phyloP scores from a whole-genome alignment of 768 basidiomycete species.

The Phlebiopsis gigantea region DNA sequence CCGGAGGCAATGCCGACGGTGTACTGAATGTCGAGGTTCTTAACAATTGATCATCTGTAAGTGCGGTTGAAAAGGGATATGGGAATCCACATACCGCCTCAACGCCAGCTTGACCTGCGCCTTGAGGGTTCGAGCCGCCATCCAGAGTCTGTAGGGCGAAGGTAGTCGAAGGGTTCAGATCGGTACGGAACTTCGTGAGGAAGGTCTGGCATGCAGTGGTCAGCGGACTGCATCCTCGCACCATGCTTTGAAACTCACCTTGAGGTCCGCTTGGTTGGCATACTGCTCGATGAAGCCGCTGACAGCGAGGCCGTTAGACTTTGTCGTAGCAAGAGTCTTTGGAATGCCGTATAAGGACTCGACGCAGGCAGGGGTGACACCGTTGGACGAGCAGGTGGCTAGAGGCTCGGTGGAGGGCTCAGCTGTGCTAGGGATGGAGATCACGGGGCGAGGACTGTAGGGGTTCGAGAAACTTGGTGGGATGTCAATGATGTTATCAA shows the following conservation, averaged over 20 bases:
- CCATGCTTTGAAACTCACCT: constrained; percentile 32
- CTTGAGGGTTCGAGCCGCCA: constrained; percentile 48
- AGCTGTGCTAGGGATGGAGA: constrained; percentile 18
- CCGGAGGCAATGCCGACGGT: constrained; percentile 35
- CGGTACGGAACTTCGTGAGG: constrained; percentile 25
- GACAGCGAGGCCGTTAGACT: constrained; percentile 27
- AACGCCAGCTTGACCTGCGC: constrained; percentile 37
- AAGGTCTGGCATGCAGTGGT: constrained; percentile 39
- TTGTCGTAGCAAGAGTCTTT: constrained; percentile 17
- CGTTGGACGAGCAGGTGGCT: constrained; percentile 18
- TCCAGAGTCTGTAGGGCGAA: constrained; percentile 31
- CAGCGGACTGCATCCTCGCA: constrained; percentile 26
- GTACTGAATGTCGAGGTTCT: constrained; percentile 26
- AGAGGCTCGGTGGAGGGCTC: constrained; percentile 14
- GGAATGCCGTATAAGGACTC: constrained; percentile 27
- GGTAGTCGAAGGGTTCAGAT: constrained; percentile 16
- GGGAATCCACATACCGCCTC: constrained; percentile 46
- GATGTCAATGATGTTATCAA: constrained; percentile 1
- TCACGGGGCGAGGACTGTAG: constrained; percentile 6
- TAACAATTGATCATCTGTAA: background rate
- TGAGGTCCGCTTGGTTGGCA: constrained; percentile 27
- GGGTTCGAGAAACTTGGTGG: constrained; percentile 19
- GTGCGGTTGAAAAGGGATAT: background rate
- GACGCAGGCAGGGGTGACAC: constrained; percentile 28
- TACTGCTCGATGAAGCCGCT: constrained; percentile 29